Conservation (phyloP, 768 basidiomycete genomes). For the Auricularia heimuer region DNA sequence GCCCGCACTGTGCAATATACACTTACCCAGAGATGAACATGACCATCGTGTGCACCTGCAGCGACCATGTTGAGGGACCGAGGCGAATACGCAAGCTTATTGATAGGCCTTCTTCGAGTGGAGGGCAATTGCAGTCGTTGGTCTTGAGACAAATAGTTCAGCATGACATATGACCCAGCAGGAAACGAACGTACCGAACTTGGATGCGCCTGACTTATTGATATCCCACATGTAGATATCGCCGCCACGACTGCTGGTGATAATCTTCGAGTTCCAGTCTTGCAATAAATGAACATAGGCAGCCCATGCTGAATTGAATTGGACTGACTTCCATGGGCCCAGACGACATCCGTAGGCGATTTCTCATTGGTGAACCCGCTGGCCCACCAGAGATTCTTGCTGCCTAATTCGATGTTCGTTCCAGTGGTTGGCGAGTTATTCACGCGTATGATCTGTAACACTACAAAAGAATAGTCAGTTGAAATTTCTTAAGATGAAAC, state of each 20-base stretch:
- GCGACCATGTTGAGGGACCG: slow-evolving; percentile 62
- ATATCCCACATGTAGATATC: slow-evolving; percentile 81
- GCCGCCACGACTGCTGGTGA: slow-evolving; percentile 73
- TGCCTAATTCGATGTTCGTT: slow-evolving; percentile 28
- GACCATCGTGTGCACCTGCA: slow-evolving; percentile 72
- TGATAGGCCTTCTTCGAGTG: slow-evolving; percentile 43
- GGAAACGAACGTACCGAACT: slow-evolving; percentile 46
- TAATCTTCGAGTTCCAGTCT: slow-evolving; percentile 45
- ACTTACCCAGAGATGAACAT: slow-evolving; percentile 67
- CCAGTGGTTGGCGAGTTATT: slow-evolving; percentile 35
- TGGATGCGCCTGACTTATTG: slow-evolving; percentile 51
- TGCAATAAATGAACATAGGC: background rate
- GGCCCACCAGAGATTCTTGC: slow-evolving; percentile 59
- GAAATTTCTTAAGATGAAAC: background rate
- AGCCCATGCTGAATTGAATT: background rate
- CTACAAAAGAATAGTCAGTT: slow-evolving; percentile 28
- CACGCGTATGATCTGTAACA: slow-evolving; percentile 50
- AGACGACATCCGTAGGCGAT: slow-evolving; percentile 70
- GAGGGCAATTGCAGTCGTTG: slow-evolving; percentile 57
- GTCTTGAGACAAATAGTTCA: slow-evolving; percentile 31
- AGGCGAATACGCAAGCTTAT: slow-evolving; percentile 58
- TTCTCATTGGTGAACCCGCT: slow-evolving; percentile 73
- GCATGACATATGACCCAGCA: background rate
- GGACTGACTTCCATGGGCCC: slow-evolving; percentile 56
- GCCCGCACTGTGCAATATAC: slow-evolving; percentile 12